Base-by-base conservation (phyloP, 2,329 filamentous ascomycete species). In the Aspergillus alliaceus region DNA sequence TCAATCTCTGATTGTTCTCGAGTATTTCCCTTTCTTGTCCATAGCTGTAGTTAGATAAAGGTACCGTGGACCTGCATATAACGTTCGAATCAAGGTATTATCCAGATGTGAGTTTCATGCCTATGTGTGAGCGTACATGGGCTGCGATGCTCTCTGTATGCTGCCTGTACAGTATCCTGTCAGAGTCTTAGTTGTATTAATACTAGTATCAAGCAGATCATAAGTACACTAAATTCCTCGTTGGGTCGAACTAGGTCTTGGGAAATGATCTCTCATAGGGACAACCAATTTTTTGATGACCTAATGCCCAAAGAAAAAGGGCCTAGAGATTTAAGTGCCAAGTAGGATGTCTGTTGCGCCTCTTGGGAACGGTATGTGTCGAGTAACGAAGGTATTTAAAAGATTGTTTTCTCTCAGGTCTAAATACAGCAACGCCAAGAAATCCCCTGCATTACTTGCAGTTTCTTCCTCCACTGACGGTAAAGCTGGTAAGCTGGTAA, bases 371-470 rank as follows among this genome's bases (percentile, higher is more conserved):
- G n/a, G n/a, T n/a, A n/a, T n/a, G n/a, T n/a, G 27, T 29, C 5
- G 27, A 29, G 27, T 29, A 29, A 29, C 27, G 9, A 29, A 29
- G 27, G n/a, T n/a, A n/a, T n/a, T n/a, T n/a, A n/a, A n/a, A n/a
- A n/a, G n/a, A n/a, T n/a, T n/a, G 27, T 29, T 29, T 29, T 29
- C 5, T 29, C 9, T 40, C 37, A 40, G 14, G 24, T 44, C 20
- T 25, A 47, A 47, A 47, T 47, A 31, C 44, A 47, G 44, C 12
- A 47, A 47, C 6, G 44, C 44, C 44, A 47, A 47, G 44, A 47
- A 47, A 31, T n/a, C n/a, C 44, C 44, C 25, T 47, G 44, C 44
- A 47, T 47, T 47, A 47, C 44, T 20, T 47, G 44, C 44, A 47
- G 22, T 47, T 47, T 25, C 44, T 47, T 29, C 44, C 44, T 31